A percentile compares a stretch with the other conserved stretches of the same genome.
Evolutionary conservation across 768 basidiomycete species (phyloP).

Genomic region (Leccinum incarnatum): DNA sequence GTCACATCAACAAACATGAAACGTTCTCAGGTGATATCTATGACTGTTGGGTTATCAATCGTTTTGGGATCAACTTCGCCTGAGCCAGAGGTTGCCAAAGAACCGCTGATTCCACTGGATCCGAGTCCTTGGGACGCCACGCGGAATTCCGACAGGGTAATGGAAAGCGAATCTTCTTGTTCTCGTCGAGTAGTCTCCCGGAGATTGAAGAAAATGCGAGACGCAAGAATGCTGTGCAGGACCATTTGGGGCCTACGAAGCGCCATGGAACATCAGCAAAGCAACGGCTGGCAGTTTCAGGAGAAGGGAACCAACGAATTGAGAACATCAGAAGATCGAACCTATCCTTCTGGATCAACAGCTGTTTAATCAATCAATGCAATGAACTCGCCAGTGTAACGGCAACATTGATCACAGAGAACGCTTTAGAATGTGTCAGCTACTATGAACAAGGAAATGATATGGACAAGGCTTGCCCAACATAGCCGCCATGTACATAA

Average conservation of each 20-base stretch:
- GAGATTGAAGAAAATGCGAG: conserved; percentile 26
- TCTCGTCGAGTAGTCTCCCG: conserved; percentile 17
- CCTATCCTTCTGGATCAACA: neutral
- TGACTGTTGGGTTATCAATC: neutral
- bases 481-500: conserved; percentile 19
- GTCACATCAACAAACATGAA: too few relatives aligned
- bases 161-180: neutral
- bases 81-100: neutral
- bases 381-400: conserved; percentile 11
- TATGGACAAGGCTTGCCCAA: neutral
- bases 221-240: conserved; percentile 23
- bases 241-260: conserved; percentile 18
- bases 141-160: conserved; percentile 11
- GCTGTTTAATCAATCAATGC: neutral
- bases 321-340: conserved; percentile 16
- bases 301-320: conserved; percentile 15
- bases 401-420: conserved; percentile 17
- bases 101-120: neutral
- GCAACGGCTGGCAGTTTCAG: neutral
- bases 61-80: neutral
- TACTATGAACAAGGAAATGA: neutral
- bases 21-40: neutral
- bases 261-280: conserved; percentile 1
- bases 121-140: neutral
- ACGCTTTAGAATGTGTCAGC: conserved; percentile 5